A percentile compares a stretch with the other conserved stretches of the same genome.
Evolutionary conservation across 2,329 filamentous ascomycete genomes (phyloP).

Genomic region (Verticillium longisporum): DNA sequence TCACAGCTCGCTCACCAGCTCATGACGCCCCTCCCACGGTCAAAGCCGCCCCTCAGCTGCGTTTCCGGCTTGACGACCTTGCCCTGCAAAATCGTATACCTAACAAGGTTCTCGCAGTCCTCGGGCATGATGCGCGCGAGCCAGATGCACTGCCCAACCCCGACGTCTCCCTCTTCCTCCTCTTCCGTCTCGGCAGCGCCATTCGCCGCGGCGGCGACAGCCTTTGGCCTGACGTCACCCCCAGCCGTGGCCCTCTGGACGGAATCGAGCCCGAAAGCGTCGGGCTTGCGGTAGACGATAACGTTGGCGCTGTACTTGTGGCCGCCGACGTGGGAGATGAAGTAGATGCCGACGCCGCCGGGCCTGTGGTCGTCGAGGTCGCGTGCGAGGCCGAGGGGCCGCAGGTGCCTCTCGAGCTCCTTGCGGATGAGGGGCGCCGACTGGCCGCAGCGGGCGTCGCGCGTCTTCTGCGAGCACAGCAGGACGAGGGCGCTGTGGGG

Average conservation of each 20-base stretch:
- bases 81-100: slow-evolving; percentile 83
- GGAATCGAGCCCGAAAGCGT: slow-evolving; percentile 47
- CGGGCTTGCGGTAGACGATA: slow-evolving; percentile 72
- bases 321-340: slow-evolving; percentile 91
- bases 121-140: slow-evolving; percentile 76
- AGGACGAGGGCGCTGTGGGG: slow-evolving; percentile 84
- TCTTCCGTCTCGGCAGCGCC: too few species aligned
- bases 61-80: slow-evolving; percentile 86
- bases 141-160: slow-evolving; percentile 88
- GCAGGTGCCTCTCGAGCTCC: slow-evolving; percentile 84
- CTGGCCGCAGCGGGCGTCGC: slow-evolving; percentile 90
- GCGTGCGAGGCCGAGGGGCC: slow-evolving; percentile 75
- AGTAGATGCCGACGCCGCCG: slow-evolving; percentile 91
- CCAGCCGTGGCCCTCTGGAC: slow-evolving; percentile 29
- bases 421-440: slow-evolving; percentile 82
- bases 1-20: slow-evolving; percentile 62
- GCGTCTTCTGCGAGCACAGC: slow-evolving; percentile 89
- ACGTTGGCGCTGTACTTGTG: slow-evolving; percentile 97
- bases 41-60: slow-evolving; percentile 86
- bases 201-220: slow-evolving; percentile 12
- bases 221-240: slow-evolving; percentile 26
- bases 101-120: slow-evolving; percentile 87
- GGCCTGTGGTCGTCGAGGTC: slow-evolving; percentile 84
- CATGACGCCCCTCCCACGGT: slow-evolving; percentile 69
- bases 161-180: slow-evolving; percentile 32